phyloP scores from a whole-genome alignment of 306 rosid species.

The Oemleria cerasiformis region DNA sequence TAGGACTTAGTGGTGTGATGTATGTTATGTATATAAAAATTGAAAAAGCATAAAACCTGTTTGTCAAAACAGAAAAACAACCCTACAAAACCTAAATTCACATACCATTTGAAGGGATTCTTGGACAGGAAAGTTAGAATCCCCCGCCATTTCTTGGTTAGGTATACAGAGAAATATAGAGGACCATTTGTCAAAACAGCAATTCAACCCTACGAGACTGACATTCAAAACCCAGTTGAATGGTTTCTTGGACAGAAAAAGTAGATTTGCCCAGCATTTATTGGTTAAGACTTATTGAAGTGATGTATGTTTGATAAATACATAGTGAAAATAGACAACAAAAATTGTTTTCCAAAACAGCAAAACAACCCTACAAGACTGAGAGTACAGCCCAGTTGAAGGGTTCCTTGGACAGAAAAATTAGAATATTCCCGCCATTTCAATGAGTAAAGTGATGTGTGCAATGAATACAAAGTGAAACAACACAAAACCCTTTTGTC shows the following conservation, averaged over 20 bases:
- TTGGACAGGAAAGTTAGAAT: neutral
- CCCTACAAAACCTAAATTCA: neutral
- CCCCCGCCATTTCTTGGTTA: neutral
- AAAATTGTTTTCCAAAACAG: neutral
- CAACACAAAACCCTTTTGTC: neutral
- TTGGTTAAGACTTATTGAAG: constrained; percentile 9
- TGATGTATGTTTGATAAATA: constrained; percentile 5
- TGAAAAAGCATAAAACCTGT: neutral
- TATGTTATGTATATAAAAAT: no score
- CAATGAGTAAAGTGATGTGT: constrained; percentile 20
- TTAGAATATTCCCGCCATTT: neutral
- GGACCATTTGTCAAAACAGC: neutral
- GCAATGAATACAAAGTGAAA: neutral
- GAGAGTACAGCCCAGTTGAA: neutral
- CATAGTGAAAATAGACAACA: neutral
- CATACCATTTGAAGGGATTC: constrained; percentile 14
- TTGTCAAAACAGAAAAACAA: neutral
- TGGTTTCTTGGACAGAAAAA: neutral
- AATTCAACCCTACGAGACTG: neutral
- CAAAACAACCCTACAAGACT: neutral
- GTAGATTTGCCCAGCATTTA: neutral
- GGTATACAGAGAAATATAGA: neutral
- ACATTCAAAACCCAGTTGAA: neutral
- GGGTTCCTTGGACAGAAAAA: neutral
- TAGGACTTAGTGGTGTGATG: neutral